Evolutionary conservation across 2,329 filamentous ascomycete genomes (phyloP), one percentile per base, ranked within the genome.

Genomic region (Ilyonectria sp.): DNA sequence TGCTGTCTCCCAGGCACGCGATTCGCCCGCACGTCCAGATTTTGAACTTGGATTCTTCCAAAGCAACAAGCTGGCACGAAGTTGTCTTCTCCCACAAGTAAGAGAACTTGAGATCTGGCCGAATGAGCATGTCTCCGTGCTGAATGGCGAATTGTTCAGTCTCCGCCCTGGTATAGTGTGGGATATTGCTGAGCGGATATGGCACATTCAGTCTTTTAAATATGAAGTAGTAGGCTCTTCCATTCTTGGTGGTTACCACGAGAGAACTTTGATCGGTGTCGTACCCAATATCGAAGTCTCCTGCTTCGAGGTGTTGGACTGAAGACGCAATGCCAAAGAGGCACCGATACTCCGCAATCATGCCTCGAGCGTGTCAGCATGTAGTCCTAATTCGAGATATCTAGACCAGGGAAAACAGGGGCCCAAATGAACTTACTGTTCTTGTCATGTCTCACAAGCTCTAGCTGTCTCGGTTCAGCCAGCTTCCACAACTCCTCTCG

Each of bases 281-380:
- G 19, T 26, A 43, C 3, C 29, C 19, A 26, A 26, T 26, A 19
- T 56, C 53, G 4, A 13, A 23, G 23, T 23, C 37, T 6, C 19
- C 19, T 5, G 11, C 13, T 13, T 26, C 35, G 10, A 23, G 19
- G 19, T n/a, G 15, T 4, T 43, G 35, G 9, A 19, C 53, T 8
- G 9, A 15, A 3, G 53, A 56, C 3, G 23, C 23, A 17, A 56
- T 44, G 35, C 53, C 53, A 56, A 56, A 56, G 6, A 56, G 29
- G 35, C 53, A 43, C n/a, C n/a, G n/a, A 21, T 35, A 56, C 19
- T 56, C 53, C 3, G 53, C 35, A 17, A 7, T 37, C 8, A 43
- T 23, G 23, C 23, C 23, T 23, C 23, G 23, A 23, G 23, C 23
- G 23, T 23, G 23, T 23, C 23, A 23, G 23, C 23, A 23, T 23